Evolutionary conservation across 352 stramenopile genomes (phyloP).

Genomic region (Elongisporangium senticosum): DNA sequence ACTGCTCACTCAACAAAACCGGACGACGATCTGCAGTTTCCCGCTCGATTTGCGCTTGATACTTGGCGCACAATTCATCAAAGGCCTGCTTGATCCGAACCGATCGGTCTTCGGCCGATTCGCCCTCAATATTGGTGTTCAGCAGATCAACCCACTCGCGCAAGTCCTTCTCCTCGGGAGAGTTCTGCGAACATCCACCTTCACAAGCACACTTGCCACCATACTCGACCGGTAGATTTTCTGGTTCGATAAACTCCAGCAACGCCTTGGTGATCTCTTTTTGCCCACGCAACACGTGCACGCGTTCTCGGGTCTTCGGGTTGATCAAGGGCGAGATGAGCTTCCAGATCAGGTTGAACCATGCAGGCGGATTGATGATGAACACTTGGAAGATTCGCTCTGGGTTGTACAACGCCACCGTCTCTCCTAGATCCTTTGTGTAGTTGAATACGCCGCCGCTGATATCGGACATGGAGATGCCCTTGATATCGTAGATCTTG

Average conservation of each 20-base stretch:
- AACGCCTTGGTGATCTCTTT: slow-evolving; percentile 71
- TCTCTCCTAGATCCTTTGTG: slow-evolving; percentile 57
- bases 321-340: slow-evolving; percentile 66
- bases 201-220: slow-evolving; percentile 55
- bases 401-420: slow-evolving; percentile 65
- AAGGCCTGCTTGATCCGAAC: slow-evolving; percentile 25
- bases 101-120: slow-evolving; percentile 15
- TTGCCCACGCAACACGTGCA: slow-evolving; percentile 55
- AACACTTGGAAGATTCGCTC: slow-evolving; percentile 70
- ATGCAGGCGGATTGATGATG: slow-evolving; percentile 64
- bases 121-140: slow-evolving; percentile 32
- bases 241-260: slow-evolving; percentile 55
- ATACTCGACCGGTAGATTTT: slow-evolving; percentile 63
- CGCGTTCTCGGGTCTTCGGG: slow-evolving; percentile 64
- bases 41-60: slow-evolving; percentile 26
- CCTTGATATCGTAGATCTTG: slow-evolving; percentile 72
- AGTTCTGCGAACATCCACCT: slow-evolving; percentile 53
- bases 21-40: neutral
- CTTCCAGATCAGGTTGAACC: slow-evolving; percentile 83
- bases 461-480: slow-evolving; percentile 70
- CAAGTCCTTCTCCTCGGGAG: slow-evolving; percentile 62
- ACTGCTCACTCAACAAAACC: neutral
- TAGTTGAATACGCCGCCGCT: slow-evolving; percentile 63
- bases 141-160: slow-evolving; percentile 51
- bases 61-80: slow-evolving; percentile 43